Evolutionary conservation across 164 flowering plant genomes (phyloP).

Genomic region (Amborella trichopoda): DNA sequence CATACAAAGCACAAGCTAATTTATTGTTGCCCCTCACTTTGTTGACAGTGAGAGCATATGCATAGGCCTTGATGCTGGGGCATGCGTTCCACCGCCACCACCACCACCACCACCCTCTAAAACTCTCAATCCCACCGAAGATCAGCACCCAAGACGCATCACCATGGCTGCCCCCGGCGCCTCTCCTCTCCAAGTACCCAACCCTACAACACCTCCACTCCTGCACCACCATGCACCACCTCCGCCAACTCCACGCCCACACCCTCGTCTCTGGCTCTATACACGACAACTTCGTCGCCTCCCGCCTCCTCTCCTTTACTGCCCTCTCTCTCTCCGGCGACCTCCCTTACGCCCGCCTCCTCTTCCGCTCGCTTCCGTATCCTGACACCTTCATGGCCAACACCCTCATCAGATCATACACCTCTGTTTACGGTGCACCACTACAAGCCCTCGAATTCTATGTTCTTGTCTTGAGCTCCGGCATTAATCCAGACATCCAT

Average conservation of each 20-base stretch:
- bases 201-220: constrained; percentile 15
- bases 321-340: constrained; percentile 23
- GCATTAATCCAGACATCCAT: constrained; percentile 11
- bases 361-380: constrained; percentile 9
- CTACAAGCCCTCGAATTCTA: constrained; percentile 14
- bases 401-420: constrained; percentile 15
- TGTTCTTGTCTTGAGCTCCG: constrained; percentile 5
- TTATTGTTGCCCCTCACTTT: too few relatives aligned
- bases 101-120: background rate
- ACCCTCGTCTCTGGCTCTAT: constrained; percentile 17
- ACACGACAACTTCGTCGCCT: constrained; percentile 18
- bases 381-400: constrained; percentile 19
- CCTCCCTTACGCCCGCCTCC: constrained; percentile 14
- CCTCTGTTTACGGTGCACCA: constrained; percentile 11
- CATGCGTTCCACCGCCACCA: too few relatives aligned
- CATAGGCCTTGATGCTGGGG: too few relatives aligned
- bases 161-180: constrained; percentile 16
- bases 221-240: constrained; percentile 17
- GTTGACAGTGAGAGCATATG: too few relatives aligned
- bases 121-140: constrained; percentile 1
- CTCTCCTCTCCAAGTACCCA: constrained; percentile 15
- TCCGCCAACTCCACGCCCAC: constrained; percentile 26
- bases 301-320: constrained; percentile 19
- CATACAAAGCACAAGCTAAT: too few relatives aligned
- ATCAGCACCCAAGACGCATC: too few relatives aligned